A percentile compares a stretch with the other conserved stretches of the same genome.
Conservation (phyloP, 345 rosid genomes). For the Tarenaya hassleriana region DNA sequence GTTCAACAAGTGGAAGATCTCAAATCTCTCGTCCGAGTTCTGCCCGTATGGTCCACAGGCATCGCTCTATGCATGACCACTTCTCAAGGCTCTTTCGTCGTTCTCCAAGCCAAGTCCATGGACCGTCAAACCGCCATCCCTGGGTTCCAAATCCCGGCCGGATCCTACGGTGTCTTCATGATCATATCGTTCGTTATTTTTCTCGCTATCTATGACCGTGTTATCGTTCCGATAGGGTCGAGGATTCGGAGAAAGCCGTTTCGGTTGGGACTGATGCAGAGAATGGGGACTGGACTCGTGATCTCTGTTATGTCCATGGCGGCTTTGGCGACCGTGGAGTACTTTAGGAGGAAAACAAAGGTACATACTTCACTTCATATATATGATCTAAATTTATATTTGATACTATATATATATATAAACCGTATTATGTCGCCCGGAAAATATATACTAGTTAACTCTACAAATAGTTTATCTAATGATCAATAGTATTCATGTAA, state of each 20-base stretch:
- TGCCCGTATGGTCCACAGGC: constrained; percentile 53
- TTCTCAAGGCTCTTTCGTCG: constrained; percentile 34
- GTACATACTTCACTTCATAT: constrained; percentile 1
- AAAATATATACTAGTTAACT: too few species aligned
- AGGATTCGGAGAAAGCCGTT: constrained; percentile 29
- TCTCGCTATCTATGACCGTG: constrained; percentile 38
- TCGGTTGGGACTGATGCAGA: constrained; percentile 34
- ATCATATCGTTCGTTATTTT: constrained; percentile 30
- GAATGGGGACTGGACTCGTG: constrained; percentile 44
- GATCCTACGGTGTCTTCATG: constrained; percentile 35
- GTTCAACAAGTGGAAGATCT: constrained; percentile 57
- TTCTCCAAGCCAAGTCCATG: constrained; percentile 44
- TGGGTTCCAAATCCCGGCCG: constrained; percentile 49
- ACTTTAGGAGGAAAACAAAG: constrained; percentile 25
- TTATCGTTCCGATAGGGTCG: constrained; percentile 35
- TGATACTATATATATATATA: too few species aligned
- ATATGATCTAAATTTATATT: too few species aligned
- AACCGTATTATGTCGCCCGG: too few species aligned
- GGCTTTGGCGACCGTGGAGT: constrained; percentile 35
- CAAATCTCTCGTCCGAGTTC: constrained; percentile 41
- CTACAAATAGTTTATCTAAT: too few species aligned
- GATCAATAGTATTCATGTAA: too few species aligned
- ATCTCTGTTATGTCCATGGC: constrained; percentile 29
- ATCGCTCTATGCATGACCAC: constrained; percentile 28
- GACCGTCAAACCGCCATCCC: constrained; percentile 39